These are phyloP conservation scores for Angophora floribunda DNA, from an alignment of 345 rosid species.

Conservation along the genomic window DNA sequence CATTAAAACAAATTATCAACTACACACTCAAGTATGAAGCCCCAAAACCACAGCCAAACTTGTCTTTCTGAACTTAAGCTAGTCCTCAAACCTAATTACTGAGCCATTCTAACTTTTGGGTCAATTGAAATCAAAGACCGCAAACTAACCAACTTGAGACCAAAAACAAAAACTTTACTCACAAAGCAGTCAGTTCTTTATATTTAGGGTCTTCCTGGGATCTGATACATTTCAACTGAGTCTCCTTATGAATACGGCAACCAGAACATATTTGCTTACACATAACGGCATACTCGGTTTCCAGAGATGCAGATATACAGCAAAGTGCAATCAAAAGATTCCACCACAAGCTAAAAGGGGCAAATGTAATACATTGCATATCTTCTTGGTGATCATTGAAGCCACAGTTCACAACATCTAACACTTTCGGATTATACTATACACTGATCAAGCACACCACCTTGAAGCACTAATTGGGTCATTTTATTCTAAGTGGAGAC, in stretches of 20 bases:
- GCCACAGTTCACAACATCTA: neutral
- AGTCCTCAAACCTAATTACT: neutral
- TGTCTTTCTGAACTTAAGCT: neutral
- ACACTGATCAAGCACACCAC: neutral
- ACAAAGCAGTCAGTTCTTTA: neutral
- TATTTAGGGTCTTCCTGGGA: neutral
- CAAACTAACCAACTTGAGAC: neutral
- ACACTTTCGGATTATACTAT: neutral
- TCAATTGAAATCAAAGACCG: neutral
- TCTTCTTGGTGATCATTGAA: neutral
- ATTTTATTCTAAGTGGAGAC: neutral
- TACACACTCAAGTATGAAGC: neutral
- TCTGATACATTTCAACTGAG: neutral
- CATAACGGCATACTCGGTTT: neutral
- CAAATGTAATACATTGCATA: neutral
- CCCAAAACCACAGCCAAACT: neutral
- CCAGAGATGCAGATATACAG: neutral
- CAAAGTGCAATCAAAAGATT: neutral
- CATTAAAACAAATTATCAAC: neutral
- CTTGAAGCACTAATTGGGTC: neutral
- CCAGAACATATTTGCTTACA: neutral
- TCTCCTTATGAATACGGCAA: neutral
- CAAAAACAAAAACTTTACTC: neutral
- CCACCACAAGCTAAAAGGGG: neutral
- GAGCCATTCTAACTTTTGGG: neutral